Conservation (phyloP, 1,284 basidiomycete species). For the Tilletia walkeri region DNA sequence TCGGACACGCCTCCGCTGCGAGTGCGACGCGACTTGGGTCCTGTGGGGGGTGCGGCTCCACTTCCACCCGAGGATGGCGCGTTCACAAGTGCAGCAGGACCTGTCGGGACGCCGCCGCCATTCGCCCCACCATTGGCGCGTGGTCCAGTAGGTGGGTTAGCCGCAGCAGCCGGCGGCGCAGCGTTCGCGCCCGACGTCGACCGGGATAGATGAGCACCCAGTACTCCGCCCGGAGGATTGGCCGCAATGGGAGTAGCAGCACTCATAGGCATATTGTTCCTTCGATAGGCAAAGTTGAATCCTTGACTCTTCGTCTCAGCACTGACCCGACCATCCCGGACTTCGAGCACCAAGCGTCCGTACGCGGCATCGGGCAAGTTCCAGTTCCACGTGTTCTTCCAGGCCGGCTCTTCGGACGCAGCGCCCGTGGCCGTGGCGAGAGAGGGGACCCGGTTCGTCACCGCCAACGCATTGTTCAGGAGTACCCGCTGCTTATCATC, state of each 20-base stretch:
- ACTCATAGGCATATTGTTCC: conserved; percentile 56
- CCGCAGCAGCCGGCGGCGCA: not conserved
- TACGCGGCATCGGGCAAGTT: conserved; percentile 89
- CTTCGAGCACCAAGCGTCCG: conserved; percentile 79
- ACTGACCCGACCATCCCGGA: conserved; percentile 86
- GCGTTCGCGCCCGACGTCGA: not conserved
- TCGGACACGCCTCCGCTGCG: not conserved
- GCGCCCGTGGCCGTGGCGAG: conserved; percentile 60
- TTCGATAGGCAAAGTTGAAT: conserved; percentile 90
- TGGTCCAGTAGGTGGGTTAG: not conserved
- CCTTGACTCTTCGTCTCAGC: conserved; percentile 90
- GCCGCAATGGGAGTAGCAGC: conserved; percentile 28
- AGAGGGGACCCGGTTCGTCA: conserved; percentile 75
- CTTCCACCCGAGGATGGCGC: not conserved
- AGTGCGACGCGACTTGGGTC: conserved; percentile 10
- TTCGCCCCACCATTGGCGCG: not conserved
- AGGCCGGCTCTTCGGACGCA: conserved; percentile 70
- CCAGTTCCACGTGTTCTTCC: conserved; percentile 84
- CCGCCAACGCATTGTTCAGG: conserved; percentile 82
- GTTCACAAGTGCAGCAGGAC: not conserved
- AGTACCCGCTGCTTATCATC: conserved; percentile 85
- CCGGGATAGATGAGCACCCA: not conserved
- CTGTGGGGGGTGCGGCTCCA: not conserved
- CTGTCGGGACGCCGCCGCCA: not conserved
- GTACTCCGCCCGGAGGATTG: not conserved